phyloP scores from a whole-genome alignment of 1,284 basidiomycete species.

The Inonotus hispidus region DNA sequence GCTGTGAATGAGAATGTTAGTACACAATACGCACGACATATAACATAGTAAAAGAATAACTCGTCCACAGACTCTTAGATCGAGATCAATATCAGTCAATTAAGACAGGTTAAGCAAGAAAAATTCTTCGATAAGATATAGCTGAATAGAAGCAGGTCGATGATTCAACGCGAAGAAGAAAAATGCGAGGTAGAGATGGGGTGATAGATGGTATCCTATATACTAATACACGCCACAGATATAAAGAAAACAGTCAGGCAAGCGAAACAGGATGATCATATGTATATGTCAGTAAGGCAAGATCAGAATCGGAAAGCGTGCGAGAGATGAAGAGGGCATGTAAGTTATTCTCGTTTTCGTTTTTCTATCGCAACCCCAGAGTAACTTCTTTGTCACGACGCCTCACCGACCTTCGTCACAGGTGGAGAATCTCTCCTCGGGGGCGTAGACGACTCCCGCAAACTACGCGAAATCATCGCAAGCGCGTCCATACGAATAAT shows the following conservation, averaged over 20 bases:
- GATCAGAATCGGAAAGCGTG: neutral
- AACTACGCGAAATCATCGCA: constrained; percentile 18
- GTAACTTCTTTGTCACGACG: neutral
- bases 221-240: neutral
- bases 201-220: neutral
- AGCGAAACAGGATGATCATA: neutral
- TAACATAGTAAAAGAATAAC: no score
- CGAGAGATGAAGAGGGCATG: neutral
- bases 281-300: neutral
- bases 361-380: neutral
- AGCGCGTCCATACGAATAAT: constrained; percentile 20
- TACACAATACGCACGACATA: no score
- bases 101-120: no score
- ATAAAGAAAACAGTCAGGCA: neutral
- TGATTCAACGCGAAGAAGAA: neutral
- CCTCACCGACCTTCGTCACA: neutral
- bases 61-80: no score
- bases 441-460: constrained; percentile 12
- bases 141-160: neutral
- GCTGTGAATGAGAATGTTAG: neutral
- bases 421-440: constrained; percentile 5
- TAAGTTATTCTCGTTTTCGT: neutral
- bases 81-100: no score
- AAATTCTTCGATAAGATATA: neutral
- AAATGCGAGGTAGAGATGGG: neutral